Evolutionary conservation across 1,139 yeast genomes (phyloP).

Genomic region (Meyerozyma carpophila): DNA sequence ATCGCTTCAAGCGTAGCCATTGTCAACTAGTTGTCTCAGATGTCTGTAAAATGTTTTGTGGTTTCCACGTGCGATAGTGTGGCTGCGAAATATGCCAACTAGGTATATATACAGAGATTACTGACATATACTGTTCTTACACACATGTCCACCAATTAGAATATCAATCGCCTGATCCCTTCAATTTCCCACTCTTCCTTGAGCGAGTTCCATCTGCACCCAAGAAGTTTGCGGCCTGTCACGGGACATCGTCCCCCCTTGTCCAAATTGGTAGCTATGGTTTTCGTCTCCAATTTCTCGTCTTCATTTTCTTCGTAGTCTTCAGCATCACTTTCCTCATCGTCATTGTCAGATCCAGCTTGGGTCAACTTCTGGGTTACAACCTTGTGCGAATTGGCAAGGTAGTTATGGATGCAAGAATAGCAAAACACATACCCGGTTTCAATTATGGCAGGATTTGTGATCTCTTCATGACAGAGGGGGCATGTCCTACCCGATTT

Average conservation of each 20-base stretch:
- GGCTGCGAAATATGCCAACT: not conserved
- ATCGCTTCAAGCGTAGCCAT: constrained; percentile 55
- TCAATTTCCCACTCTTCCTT: constrained; percentile 64
- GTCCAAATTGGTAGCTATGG: constrained; percentile 15
- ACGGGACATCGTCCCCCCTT: constrained; percentile 83
- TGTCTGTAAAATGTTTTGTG: not conserved
- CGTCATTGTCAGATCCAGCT: constrained; percentile 2
- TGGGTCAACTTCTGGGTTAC: constrained; percentile 17
- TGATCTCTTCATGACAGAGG: constrained; percentile 59
- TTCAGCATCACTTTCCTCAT: constrained; percentile 6
- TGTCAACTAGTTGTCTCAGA: not conserved
- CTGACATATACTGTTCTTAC: not conserved
- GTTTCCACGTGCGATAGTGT: not conserved
- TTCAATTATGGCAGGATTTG: constrained; percentile 82
- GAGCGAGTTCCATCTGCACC: constrained; percentile 61
- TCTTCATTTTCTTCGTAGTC: constrained; percentile 14
- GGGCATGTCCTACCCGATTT: constrained; percentile 53
- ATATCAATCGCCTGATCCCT: constrained; percentile 68
- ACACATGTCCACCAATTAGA: constrained; percentile 21
- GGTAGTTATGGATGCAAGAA: constrained; percentile 70
- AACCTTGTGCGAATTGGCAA: constrained; percentile 43
- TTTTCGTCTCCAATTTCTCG: constrained; percentile 17
- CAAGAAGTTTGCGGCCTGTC: constrained; percentile 66
- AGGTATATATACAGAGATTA: not conserved
- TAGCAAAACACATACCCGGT: constrained; percentile 92